phyloP scores from a whole-genome alignment of 768 basidiomycete species.

The Podaxis carcinomalis region DNA sequence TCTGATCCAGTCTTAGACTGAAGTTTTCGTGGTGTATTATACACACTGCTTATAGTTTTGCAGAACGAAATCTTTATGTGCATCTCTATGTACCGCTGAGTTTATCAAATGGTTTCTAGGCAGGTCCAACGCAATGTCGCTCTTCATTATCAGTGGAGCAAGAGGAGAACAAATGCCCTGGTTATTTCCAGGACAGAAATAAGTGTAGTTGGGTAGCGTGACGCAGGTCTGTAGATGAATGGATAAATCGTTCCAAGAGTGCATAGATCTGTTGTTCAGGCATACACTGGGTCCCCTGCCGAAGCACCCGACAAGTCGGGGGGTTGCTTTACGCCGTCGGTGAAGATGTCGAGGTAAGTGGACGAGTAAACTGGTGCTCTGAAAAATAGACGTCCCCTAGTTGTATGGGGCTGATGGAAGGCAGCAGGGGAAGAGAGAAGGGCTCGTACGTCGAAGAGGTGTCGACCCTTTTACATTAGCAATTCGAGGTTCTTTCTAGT shows the following conservation, averaged over 20 bases:
- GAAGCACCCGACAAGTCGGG: background rate
- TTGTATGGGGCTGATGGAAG: constrained; percentile 82
- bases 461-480: constrained; percentile 53
- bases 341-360: constrained; percentile 55
- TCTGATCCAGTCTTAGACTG: background rate
- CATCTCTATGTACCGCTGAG: background rate
- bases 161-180: constrained; percentile 62
- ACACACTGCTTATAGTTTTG: background rate
- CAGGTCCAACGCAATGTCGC: constrained; percentile 37
- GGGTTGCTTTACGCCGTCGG: constrained; percentile 21
- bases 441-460: constrained; percentile 58
- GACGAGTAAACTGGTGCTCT: constrained; percentile 78
- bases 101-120: constrained; percentile 32
- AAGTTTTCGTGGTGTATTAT: background rate
- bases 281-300: constrained; percentile 45
- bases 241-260: constrained; percentile 84
- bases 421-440: constrained; percentile 41
- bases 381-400: constrained; percentile 95
- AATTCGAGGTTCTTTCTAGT: constrained; percentile 86
- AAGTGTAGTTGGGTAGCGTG: constrained; percentile 83
- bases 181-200: constrained; percentile 61
- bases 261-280: constrained; percentile 75
- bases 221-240: constrained; percentile 77
- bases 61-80: background rate
- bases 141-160: constrained; percentile 29